A percentile compares a stretch with the other conserved stretches of the same genome.
phyloP scores from a whole-genome alignment of 2,329 filamentous ascomycete species.

The Aspergillus transmontanensis region DNA sequence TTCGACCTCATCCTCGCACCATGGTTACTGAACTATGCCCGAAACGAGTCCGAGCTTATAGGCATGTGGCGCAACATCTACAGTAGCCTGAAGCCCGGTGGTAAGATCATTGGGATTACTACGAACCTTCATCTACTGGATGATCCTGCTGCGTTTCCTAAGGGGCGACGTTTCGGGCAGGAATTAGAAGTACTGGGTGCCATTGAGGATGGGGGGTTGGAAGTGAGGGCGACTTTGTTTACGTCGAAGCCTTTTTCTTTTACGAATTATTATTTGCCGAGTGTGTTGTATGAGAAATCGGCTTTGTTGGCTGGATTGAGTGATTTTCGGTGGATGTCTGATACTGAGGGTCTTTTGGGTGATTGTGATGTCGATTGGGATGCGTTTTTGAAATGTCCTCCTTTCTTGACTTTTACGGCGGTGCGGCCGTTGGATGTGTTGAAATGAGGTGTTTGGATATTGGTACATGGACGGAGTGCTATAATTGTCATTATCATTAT shows the following conservation, averaged over 20 bases:
- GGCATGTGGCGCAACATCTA: slow-evolving; percentile 4
- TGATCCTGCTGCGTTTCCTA: neutral
- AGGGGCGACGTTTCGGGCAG: neutral
- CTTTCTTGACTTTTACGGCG: neutral
- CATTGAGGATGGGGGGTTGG: neutral
- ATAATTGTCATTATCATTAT: neutral
- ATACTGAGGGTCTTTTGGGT: neutral
- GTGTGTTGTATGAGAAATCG: neutral
- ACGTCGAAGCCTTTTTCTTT: neutral
- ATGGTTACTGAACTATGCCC: slow-evolving; percentile 7
- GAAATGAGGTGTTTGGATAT: neutral
- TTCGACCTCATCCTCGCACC: neutral
- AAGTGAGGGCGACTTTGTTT: neutral
- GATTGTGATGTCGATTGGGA: neutral
- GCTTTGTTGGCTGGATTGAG: neutral
- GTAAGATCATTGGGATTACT: neutral
- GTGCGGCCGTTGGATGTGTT: neutral
- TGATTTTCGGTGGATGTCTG: neutral
- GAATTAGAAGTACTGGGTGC: neutral
- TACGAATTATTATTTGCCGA: neutral
- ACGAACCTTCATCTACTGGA: neutral
- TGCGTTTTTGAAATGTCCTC: neutral
- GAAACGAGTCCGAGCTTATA: neutral
- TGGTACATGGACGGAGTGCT: neutral
- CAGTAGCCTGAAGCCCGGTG: slow-evolving; percentile 1